Evolutionary conservation across 1,284 basidiomycete species (phyloP).

Genomic region (Sanghuangporus sanghuang): DNA sequence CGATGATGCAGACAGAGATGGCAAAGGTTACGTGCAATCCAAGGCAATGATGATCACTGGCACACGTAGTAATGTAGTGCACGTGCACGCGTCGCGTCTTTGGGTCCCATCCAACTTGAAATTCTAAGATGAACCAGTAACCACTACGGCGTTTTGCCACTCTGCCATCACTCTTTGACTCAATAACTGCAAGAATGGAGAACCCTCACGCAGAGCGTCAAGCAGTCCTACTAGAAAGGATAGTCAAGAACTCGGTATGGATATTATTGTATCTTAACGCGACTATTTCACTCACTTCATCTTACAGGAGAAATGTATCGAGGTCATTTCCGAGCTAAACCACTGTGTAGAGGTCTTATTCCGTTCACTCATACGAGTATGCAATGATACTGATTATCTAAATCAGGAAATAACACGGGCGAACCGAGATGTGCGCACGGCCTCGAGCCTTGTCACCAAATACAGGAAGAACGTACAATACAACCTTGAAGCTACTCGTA

Average conservation of each 20-base stretch:
- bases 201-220: slow-evolving; percentile 67
- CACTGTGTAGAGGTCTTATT: slow-evolving; percentile 64
- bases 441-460: slow-evolving; percentile 74
- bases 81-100: slow-evolving; percentile 1
- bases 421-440: slow-evolving; percentile 65
- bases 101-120: background rate
- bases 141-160: background rate
- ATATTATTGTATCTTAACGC: slow-evolving; percentile 3
- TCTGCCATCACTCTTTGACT: background rate
- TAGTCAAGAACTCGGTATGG: slow-evolving; percentile 84
- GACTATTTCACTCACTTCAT: background rate
- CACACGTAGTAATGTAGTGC: background rate
- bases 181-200: slow-evolving; percentile 6
- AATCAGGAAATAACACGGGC: slow-evolving; percentile 65
- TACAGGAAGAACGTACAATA: slow-evolving; percentile 85
- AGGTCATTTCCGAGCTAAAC: slow-evolving; percentile 77
- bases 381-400: slow-evolving; percentile 1
- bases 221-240: slow-evolving; percentile 82
- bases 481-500: slow-evolving; percentile 66
- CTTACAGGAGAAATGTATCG: slow-evolving; percentile 70
- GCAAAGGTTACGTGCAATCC: background rate
- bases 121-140: background rate
- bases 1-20: background rate
- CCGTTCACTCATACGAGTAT: background rate
- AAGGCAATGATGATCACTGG: background rate